phyloP scores from a whole-genome alignment of 164 flowering plant genomes.

The Sextonia rubra region DNA sequence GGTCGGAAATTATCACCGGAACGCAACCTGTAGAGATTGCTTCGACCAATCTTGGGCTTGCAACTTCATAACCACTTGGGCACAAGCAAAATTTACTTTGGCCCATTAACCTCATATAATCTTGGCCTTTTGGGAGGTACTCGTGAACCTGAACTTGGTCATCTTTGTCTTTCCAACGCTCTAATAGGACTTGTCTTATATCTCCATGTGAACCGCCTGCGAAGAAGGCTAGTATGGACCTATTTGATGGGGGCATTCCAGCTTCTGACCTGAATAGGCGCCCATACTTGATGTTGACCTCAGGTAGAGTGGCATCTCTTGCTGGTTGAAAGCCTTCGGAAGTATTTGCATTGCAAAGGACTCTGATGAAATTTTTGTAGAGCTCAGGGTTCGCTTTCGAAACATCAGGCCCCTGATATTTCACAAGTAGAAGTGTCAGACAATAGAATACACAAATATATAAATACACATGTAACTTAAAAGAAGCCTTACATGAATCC shows the following conservation, averaged over 20 bases:
- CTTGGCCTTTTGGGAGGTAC: slow-evolving; percentile 1
- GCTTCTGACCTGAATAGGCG: background rate
- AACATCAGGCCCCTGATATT: slow-evolving; percentile 21
- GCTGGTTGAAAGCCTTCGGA: slow-evolving; percentile 21
- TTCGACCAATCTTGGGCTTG: slow-evolving; percentile 11
- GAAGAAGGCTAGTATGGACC: slow-evolving; percentile 6
- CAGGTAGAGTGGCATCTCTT: slow-evolving; percentile 24
- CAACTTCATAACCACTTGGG: slow-evolving; percentile 12
- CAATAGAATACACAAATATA: background rate
- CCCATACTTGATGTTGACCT: slow-evolving; percentile 10
- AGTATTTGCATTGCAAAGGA: slow-evolving; percentile 28
- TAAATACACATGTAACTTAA: no score
- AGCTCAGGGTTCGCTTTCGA: slow-evolving; percentile 24
- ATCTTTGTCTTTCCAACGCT: slow-evolving; percentile 7
- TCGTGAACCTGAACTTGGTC: background rate
- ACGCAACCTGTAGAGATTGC: slow-evolving; percentile 6
- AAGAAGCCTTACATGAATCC: no score
- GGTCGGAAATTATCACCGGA: slow-evolving; percentile 5
- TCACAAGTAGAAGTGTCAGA: background rate
- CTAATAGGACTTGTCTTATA: background rate
- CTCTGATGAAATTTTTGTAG: slow-evolving; percentile 32
- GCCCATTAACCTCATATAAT: background rate
- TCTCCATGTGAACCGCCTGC: slow-evolving; percentile 4
- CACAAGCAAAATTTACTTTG: slow-evolving; percentile 11
- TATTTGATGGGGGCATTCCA: background rate